phyloP scores from a whole-genome alignment of 371 early-diverging fungal species.

The Mucor sp. region DNA sequence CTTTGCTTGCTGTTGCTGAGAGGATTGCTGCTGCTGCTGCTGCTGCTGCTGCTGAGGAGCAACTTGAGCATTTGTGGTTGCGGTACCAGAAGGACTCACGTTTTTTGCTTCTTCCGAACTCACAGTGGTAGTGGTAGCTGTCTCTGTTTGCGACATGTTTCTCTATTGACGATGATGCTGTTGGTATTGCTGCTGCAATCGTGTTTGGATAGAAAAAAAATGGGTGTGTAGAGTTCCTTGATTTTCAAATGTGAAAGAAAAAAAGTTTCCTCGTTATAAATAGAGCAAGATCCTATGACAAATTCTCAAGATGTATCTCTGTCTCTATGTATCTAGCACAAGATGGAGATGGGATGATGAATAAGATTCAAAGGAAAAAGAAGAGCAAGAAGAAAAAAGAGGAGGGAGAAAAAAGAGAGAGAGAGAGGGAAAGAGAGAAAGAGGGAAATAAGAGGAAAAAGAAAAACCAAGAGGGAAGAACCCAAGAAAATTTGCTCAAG shows the following conservation, averaged over 20 bases:
- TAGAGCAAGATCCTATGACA: background rate
- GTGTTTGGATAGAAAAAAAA: background rate
- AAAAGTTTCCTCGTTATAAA: constrained; percentile 2
- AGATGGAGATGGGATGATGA: background rate
- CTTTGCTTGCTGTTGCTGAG: constrained; percentile 2
- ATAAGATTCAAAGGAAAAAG: background rate
- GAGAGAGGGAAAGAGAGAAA: constrained; percentile 1
- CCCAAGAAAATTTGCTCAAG: background rate
- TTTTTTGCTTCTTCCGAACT: constrained; percentile 14
- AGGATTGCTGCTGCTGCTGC: background rate
- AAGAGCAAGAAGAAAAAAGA: background rate
- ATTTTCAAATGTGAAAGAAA: background rate
- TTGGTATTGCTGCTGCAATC: background rate
- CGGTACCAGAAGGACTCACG: background rate
- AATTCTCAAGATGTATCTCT: background rate
- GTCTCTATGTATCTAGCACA: background rate
- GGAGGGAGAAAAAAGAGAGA: background rate
- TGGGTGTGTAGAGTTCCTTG: background rate
- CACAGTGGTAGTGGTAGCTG: background rate
- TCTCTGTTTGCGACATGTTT: constrained; percentile 26
- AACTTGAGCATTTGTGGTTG: constrained; percentile 16
- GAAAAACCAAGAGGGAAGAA: constrained; percentile 3
- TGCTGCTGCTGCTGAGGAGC: constrained; percentile 11
- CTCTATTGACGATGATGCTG: background rate
- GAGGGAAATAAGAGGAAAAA: constrained; percentile 7